Conservation (phyloP, 768 basidiomycete genomes). For the Suillus occidentalis region DNA sequence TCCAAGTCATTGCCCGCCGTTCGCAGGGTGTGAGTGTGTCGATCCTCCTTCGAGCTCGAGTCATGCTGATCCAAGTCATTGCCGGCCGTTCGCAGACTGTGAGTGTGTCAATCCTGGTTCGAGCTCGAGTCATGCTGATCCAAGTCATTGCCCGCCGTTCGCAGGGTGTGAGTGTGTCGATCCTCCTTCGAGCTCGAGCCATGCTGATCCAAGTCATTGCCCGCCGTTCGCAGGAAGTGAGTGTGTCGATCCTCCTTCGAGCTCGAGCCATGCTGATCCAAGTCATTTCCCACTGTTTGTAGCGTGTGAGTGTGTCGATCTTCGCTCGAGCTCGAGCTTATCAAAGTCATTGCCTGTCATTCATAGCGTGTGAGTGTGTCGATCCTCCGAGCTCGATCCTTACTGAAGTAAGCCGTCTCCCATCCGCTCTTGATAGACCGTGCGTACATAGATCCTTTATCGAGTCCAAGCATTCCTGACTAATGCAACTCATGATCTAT, state of each 20-base stretch:
- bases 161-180: not conserved
- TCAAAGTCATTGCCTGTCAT: too few species aligned
- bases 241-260: not conserved
- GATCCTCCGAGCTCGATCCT: too few species aligned
- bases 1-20: too few species aligned
- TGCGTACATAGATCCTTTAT: not conserved
- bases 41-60: not conserved
- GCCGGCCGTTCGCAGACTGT: not conserved
- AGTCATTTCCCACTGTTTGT: not conserved
- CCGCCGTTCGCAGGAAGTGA: not conserved
- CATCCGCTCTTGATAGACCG: not conserved
- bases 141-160: not conserved
- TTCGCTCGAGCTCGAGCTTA: too few species aligned
- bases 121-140: not conserved
- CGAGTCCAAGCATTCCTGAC: not conserved
- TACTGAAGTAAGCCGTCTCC: not conserved
- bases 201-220: not conserved
- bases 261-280: not conserved
- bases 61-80: not conserved
- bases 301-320: not conserved
- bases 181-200: not conserved
- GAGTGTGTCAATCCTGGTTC: not conserved
- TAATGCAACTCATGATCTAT: not conserved
- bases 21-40: too few species aligned
- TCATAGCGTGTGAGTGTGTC: too few species aligned